A percentile compares a stretch with the other conserved stretches of the same genome.
Conservation (phyloP, 139 green algal species). For the Asterochloris erici region DNA sequence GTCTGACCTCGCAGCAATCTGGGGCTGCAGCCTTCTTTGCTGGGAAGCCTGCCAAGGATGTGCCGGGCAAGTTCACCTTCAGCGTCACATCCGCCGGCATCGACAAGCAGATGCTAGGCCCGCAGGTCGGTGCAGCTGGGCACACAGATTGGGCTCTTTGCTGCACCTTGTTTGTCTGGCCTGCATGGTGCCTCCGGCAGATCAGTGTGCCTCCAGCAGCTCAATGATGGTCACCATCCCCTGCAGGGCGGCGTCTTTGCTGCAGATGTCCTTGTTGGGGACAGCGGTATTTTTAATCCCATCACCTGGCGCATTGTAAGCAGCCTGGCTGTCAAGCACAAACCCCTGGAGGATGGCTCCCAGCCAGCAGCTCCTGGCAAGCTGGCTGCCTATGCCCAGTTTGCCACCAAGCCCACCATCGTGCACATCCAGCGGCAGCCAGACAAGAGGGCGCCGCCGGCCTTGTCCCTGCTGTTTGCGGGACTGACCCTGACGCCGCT, state of each 20-base stretch:
- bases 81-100: not conserved
- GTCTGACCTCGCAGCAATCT: not conserved
- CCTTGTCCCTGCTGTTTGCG: conserved; percentile 5
- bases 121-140: no score
- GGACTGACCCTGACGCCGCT: not conserved
- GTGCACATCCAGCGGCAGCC: not conserved
- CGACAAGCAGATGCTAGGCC: conserved; percentile 1
- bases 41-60: conserved; percentile 2
- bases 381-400: not conserved
- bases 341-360: not conserved
- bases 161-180: no score
- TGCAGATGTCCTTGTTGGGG: conserved; percentile 6
- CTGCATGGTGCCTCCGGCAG: no score
- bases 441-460: not conserved
- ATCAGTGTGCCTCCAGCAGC: no score
- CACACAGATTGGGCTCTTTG: no score
- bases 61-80: conserved; percentile 3
- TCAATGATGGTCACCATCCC: no score
- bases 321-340: not conserved
- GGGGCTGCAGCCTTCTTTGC: conserved; percentile 5
- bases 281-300: not conserved
- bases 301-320: not conserved
- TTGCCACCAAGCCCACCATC: conserved; percentile 2
- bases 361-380: not conserved
- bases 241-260: no score